A percentile compares a stretch with the other conserved stretches of the same genome.
These are phyloP conservation scores for Paspalum vaginatum DNA, from an alignment of 176 grass and related monocot species.

Conservation along the genomic window DNA sequence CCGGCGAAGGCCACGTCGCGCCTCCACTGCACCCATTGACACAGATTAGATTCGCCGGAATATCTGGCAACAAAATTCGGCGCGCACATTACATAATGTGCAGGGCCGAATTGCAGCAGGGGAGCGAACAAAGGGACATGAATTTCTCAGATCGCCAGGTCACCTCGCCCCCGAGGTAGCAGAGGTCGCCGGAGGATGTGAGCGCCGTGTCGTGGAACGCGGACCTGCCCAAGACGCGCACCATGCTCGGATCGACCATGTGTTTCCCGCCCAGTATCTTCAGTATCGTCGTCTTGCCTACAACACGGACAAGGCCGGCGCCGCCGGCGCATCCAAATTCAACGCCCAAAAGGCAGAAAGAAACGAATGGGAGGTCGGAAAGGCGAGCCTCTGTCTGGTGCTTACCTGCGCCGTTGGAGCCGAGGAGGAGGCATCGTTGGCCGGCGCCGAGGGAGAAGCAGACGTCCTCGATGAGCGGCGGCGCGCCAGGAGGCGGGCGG, in stretches of 20 bases:
- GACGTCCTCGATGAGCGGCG: slow-evolving; percentile 79
- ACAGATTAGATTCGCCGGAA: slow-evolving; percentile 4
- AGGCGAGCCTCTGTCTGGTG: neutral
- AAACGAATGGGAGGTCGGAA: neutral
- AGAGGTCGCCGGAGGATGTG: slow-evolving; percentile 88
- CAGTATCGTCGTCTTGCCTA: slow-evolving; percentile 95
- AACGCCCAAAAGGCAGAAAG: slow-evolving; percentile 10
- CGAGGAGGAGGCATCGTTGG: slow-evolving; percentile 84
- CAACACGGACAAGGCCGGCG: neutral
- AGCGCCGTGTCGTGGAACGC: slow-evolving; percentile 94
- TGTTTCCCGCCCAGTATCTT: slow-evolving; percentile 99
- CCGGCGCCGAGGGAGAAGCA: slow-evolving; percentile 72
- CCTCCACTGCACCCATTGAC: slow-evolving; percentile 75
- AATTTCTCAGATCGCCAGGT: neutral
- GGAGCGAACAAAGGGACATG: neutral
- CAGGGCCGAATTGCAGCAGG: neutral
- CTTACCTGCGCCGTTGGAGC: slow-evolving; percentile 87
- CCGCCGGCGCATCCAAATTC: slow-evolving; percentile 17
- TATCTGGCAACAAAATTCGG: slow-evolving; percentile 3
- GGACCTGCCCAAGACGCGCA: slow-evolving; percentile 72
- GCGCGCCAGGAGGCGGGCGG: slow-evolving; percentile 72
- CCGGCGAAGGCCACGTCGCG: slow-evolving; percentile 93
- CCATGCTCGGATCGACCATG: slow-evolving; percentile 99
- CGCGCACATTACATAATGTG: slow-evolving; percentile 8
- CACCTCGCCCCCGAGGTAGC: slow-evolving; percentile 93